Evolutionary conservation across 371 early-diverging fungal genomes (phyloP).

Genomic region (Aphelidium insulamus): DNA sequence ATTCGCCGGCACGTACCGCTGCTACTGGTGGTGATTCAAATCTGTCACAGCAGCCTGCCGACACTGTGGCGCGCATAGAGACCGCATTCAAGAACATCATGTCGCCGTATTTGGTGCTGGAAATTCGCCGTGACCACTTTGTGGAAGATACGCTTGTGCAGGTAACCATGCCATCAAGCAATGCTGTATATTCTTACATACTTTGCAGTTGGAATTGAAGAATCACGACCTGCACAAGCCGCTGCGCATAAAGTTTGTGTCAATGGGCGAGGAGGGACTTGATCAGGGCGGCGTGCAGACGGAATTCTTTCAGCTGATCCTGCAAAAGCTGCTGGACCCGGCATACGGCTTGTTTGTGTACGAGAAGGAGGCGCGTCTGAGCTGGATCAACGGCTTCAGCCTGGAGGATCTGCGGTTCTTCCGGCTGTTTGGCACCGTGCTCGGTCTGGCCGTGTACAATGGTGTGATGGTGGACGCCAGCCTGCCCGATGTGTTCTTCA

Average conservation of each 20-base stretch:
- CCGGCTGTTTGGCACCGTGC: constrained; percentile 34
- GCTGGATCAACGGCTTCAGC: constrained; percentile 20
- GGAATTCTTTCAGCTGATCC: too few relatives aligned
- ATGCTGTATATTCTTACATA: background rate
- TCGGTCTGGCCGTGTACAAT: constrained; percentile 59
- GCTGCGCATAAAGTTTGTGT: constrained; percentile 37
- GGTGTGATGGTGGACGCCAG: constrained; percentile 33
- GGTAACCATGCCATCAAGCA: constrained; percentile 21
- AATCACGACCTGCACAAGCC: constrained; percentile 43
- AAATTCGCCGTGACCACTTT: constrained; percentile 39
- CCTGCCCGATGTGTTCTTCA: constrained; percentile 11
- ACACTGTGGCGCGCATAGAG: too few relatives aligned
- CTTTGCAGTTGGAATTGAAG: background rate
- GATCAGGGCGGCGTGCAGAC: constrained; percentile 94
- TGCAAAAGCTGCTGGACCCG: constrained; percentile 30
- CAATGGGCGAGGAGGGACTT: constrained; percentile 60
- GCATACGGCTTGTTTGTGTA: constrained; percentile 28
- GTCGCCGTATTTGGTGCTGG: constrained; percentile 62
- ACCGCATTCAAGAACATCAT: too few relatives aligned
- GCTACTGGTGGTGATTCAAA: too few relatives aligned
- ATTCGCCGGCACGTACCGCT: too few relatives aligned
- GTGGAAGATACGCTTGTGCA: constrained; percentile 43
- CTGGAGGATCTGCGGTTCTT: constrained; percentile 18
- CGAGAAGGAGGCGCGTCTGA: constrained; percentile 19
- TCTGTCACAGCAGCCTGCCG: too few relatives aligned